A percentile compares a stretch with the other conserved stretches of the same genome.
These are phyloP conservation scores for Knoxdaviesia proteae DNA, from an alignment of 2,329 filamentous ascomycete species.

Conservation along the genomic window DNA sequence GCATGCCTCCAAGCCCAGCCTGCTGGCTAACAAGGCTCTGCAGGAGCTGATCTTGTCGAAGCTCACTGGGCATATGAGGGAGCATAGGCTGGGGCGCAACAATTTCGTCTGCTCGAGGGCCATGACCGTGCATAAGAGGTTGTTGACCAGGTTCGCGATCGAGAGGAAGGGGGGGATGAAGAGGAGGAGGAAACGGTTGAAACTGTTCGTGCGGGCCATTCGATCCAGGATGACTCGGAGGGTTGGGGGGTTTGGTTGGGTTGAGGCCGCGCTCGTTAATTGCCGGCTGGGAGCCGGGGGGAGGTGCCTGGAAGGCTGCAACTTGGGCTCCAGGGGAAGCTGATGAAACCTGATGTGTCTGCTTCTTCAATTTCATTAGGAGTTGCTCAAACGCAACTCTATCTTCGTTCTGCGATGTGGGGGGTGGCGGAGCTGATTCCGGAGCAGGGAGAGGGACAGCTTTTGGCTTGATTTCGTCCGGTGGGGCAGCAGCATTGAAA, in stretches of 20 bases:
- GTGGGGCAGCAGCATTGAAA: conserved; percentile 29
- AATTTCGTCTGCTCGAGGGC: conserved; percentile 24
- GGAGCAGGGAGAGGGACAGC: conserved; percentile 2
- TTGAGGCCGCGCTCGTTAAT: no score
- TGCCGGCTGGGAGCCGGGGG: conserved; percentile 9
- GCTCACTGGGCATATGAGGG: conserved; percentile 15
- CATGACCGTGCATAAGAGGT: conserved; percentile 11
- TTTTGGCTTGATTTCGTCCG: conserved; percentile 2
- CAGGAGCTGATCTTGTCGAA: conserved; percentile 35
- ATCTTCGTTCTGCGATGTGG: conserved; percentile 37
- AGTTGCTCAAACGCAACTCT: conserved; percentile 73
- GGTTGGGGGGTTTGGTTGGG: no score
- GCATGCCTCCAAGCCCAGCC: conserved; percentile 25
- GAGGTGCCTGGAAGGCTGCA: conserved; percentile 3
- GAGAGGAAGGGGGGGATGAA: conserved; percentile 6
- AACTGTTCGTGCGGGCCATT: conserved; percentile 13
- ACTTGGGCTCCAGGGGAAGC: conserved; percentile 13
- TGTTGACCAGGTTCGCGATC: conserved; percentile 11
- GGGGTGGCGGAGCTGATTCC: conserved; percentile 9
- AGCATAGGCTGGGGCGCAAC: conserved; percentile 24
- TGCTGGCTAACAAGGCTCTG: conserved; percentile 40
- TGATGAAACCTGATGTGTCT: conserved; percentile 20
- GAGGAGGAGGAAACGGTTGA: conserved; percentile 15
- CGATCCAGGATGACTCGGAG: no score
- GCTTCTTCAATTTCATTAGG: conserved; percentile 57